These are phyloP conservation scores for Coniochaeta sp. DNA, from an alignment of 2,329 filamentous ascomycete genomes.

Conservation along the genomic window DNA sequence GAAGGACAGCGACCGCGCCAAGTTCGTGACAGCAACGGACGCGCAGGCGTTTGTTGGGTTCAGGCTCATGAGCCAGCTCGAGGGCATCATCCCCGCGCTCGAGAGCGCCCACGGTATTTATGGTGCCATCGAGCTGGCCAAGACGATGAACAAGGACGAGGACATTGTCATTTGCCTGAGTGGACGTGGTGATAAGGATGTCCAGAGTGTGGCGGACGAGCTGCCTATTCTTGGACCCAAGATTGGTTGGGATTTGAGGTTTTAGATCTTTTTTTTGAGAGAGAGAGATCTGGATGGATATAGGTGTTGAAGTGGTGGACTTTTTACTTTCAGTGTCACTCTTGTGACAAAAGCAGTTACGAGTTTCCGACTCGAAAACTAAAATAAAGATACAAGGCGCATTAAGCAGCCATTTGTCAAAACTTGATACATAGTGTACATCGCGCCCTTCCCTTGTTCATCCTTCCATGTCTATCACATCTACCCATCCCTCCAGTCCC, in stretches of 20 bases:
- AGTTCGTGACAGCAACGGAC: slow-evolving; percentile 87
- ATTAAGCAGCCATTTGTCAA: slow-evolving; percentile 1
- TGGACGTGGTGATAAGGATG: slow-evolving; percentile 94
- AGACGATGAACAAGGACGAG: slow-evolving; percentile 81
- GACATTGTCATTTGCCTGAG: slow-evolving; percentile 92
- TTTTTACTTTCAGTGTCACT: background rate
- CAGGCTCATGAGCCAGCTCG: slow-evolving; percentile 73
- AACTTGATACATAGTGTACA: slow-evolving; percentile 3
- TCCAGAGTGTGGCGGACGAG: slow-evolving; percentile 95
- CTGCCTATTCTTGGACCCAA: slow-evolving; percentile 79
- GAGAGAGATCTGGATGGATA: background rate
- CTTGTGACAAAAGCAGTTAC: background rate
- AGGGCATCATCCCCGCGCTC: slow-evolving; percentile 94
- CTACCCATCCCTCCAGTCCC: too few species aligned
- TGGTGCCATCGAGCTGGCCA: slow-evolving; percentile 82
- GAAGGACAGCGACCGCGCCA: slow-evolving; percentile 85
- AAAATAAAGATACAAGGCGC: slow-evolving; percentile 4
- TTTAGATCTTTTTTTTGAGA: slow-evolving; percentile 32
- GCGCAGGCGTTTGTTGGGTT: slow-evolving; percentile 86
- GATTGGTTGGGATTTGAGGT: slow-evolving; percentile 70
- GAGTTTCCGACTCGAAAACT: background rate
- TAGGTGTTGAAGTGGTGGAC: background rate
- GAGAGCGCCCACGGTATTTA: slow-evolving; percentile 91
- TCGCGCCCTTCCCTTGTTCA: slow-evolving; percentile 3
- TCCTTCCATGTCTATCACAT: too few species aligned